Conservation (phyloP, 345 rosid species). For the Pistacia integerrima region DNA sequence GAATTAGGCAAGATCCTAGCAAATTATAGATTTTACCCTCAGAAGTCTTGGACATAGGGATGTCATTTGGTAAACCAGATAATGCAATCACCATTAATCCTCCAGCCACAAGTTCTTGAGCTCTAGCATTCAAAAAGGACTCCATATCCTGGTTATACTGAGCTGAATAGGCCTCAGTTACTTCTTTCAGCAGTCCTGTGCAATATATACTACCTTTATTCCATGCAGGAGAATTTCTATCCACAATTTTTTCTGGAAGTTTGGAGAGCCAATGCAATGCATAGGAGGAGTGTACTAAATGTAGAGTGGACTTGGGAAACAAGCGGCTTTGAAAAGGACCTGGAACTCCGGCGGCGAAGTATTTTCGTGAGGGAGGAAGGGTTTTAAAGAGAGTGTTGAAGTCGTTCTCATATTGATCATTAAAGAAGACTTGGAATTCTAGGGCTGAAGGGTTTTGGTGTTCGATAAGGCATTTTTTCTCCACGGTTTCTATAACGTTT, state of each 20-base stretch:
- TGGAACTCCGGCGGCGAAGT: slow-evolving; percentile 17
- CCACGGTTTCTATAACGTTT: slow-evolving; percentile 44
- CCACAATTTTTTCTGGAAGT: slow-evolving; percentile 6
- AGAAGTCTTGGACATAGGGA: not conserved
- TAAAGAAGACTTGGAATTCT: slow-evolving; percentile 40
- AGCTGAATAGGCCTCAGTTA: slow-evolving; percentile 6
- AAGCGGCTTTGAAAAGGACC: slow-evolving; percentile 8
- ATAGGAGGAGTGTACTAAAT: not conserved
- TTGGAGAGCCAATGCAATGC: slow-evolving; percentile 11
- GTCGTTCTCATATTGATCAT: slow-evolving; percentile 40
- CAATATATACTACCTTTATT: slow-evolving; percentile 15
- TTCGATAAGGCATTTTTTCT: slow-evolving; percentile 21
- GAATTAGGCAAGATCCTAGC: slow-evolving; percentile 3
- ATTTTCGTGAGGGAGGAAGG: slow-evolving; percentile 14
- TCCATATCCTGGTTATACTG: slow-evolving; percentile 11
- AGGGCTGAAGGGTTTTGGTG: not conserved
- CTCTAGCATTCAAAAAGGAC: slow-evolving; percentile 9
- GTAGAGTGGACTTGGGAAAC: slow-evolving; percentile 15
- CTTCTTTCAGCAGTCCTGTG: not conserved
- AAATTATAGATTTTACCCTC: not conserved
- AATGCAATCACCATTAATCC: slow-evolving; percentile 6
- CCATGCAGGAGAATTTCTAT: slow-evolving; percentile 10
- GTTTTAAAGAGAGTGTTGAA: slow-evolving; percentile 51
- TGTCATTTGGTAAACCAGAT: not conserved
- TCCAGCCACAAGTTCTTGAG: slow-evolving; percentile 10